Conservation (phyloP, 2,329 filamentous ascomycete genomes). For the Colletotrichum karsti region DNA sequence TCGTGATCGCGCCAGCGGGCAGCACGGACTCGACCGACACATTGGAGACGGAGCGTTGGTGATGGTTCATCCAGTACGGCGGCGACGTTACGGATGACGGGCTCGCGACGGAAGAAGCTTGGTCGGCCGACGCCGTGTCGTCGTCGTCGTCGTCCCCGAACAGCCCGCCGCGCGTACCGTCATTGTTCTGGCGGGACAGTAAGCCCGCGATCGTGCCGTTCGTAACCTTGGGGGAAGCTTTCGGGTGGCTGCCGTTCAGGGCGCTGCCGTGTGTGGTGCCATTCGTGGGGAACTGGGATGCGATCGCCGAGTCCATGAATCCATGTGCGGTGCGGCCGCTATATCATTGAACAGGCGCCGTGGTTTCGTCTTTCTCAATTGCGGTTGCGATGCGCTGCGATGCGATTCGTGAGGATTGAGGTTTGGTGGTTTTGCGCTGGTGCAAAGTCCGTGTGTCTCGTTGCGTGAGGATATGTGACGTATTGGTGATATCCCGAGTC, state of each 20-base stretch:
- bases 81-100: constrained; percentile 44
- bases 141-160: constrained; percentile 23
- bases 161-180: constrained; percentile 8
- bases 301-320: constrained; percentile 31
- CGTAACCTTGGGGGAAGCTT: constrained; percentile 1
- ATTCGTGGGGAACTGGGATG: constrained; percentile 22
- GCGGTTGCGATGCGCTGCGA: not conserved
- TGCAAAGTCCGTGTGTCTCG: not conserved
- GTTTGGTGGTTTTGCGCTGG: not conserved
- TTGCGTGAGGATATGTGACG: constrained; percentile 13
- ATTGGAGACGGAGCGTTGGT: constrained; percentile 47
- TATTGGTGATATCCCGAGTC: constrained; percentile 18
- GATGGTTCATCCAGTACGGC: constrained; percentile 53
- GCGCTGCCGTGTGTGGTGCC: constrained; percentile 14
- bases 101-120: constrained; percentile 21
- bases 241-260: constrained; percentile 14
- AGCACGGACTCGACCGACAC: constrained; percentile 58
- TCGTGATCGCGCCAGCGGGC: constrained; percentile 63
- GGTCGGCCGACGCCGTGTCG: constrained; percentile 13
- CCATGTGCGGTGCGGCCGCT: constrained; percentile 24
- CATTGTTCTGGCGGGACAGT: constrained; percentile 22
- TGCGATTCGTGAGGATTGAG: not conserved
- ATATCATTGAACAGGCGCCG: constrained; percentile 22
- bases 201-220: constrained; percentile 11
- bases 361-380: not conserved